A percentile compares a stretch with the other conserved stretches of the same genome.
These are phyloP conservation scores for Entophlyctis luteolus DNA, from an alignment of 192 early-diverging fungal species.

Conservation along the genomic window DNA sequence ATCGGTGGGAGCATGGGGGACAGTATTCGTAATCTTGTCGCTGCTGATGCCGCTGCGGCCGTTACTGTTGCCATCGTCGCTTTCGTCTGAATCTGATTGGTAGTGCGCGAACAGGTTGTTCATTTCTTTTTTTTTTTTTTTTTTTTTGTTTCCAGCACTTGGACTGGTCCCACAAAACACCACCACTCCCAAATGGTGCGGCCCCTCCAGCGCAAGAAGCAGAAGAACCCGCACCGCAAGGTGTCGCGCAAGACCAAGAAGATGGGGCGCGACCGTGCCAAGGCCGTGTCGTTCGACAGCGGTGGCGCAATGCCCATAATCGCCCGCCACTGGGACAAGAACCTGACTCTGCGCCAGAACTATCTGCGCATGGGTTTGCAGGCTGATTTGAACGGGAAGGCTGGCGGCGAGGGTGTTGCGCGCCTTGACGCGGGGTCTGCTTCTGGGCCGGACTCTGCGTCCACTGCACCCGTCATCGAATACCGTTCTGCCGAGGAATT, in stretches of 20 bases:
- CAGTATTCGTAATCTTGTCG: too few species aligned
- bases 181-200: slow-evolving; percentile 28
- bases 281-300: slow-evolving; percentile 37
- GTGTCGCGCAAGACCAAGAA: slow-evolving; percentile 39
- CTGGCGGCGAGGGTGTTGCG: slow-evolving; percentile 41
- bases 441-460: slow-evolving; percentile 22
- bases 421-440: slow-evolving; percentile 5
- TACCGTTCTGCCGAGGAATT: slow-evolving; percentile 28
- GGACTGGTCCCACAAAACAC: not conserved
- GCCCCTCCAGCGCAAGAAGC: slow-evolving; percentile 33
- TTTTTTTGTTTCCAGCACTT: not conserved
- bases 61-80: not conserved
- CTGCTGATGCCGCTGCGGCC: too few species aligned
- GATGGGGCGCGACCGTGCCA: slow-evolving; percentile 16
- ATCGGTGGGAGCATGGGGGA: too few species aligned
- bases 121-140: not conserved
- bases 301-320: slow-evolving; percentile 34
- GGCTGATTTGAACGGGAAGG: slow-evolving; percentile 43
- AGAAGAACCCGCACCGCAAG: slow-evolving; percentile 34
- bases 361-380: slow-evolving; percentile 49
- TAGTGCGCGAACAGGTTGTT: not conserved
- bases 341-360: slow-evolving; percentile 51
- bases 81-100: not conserved
- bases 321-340: slow-evolving; percentile 51
- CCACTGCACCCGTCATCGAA: slow-evolving; percentile 20